A percentile compares a stretch with the other conserved stretches of the same genome.
Conservation (phyloP, 345 rosid genomes). For the Acer negundo region DNA sequence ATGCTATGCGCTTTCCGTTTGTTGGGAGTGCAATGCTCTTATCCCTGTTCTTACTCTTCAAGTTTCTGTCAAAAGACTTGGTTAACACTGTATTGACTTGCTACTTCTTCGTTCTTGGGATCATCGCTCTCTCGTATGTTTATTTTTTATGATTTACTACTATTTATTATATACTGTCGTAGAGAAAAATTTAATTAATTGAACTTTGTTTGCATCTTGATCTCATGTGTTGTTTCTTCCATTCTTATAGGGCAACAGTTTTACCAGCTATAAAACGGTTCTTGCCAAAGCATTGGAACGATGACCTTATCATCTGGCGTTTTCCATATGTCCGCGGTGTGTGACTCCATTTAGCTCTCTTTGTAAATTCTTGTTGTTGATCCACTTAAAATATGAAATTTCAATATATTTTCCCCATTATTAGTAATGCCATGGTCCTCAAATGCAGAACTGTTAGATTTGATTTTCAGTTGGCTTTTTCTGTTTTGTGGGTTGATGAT, state of each 20-base stretch:
- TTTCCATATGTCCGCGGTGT: conserved; percentile 81
- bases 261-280: conserved; percentile 75
- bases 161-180: not conserved
- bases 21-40: conserved; percentile 98
- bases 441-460: not conserved
- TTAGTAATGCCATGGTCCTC: not conserved
- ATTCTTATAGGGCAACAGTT: conserved; percentile 75
- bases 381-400: not conserved
- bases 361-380: not conserved
- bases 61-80: conserved; percentile 92
- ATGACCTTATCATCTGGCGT: conserved; percentile 68
- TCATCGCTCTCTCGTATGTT: conserved; percentile 94
- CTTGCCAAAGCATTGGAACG: conserved; percentile 87
- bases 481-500: not conserved
- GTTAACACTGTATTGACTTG: conserved; percentile 92
- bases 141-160: conserved; percentile 24
- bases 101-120: conserved; percentile 95
- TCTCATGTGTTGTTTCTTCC: conserved; percentile 24
- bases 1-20: conserved; percentile 99
- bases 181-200: not conserved
- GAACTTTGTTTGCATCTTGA: conserved; percentile 6
- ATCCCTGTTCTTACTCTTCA: conserved; percentile 92
- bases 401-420: not conserved
- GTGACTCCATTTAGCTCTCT: conserved; percentile 26
- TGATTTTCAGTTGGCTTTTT: not conserved